Evolutionary conservation across 805 yeast species (phyloP), one percentile per base, ranked within the genome.

Genomic region (Candida pini): DNA sequence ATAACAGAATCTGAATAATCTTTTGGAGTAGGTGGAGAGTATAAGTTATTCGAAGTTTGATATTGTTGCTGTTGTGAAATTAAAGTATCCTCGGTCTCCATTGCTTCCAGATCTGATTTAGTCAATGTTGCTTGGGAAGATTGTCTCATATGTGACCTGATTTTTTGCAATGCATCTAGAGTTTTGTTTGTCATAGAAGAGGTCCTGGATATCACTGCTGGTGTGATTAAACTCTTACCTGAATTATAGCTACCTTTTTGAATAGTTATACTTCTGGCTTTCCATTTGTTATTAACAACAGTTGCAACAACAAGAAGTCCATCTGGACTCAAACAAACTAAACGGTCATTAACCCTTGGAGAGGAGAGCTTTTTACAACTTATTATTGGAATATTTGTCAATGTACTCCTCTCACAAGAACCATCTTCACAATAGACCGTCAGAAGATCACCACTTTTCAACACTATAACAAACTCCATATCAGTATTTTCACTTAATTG

Each of bases 271-370:
- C 61, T 60, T 44, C 80, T 58, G 18, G 74, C 66, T 44, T 68
- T 74, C 88, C 89, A 81, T 38, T 66, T 68, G 47, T 79, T 78
- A 44, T 78, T 79, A n/a, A 76, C 60, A 1, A 70, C 78, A 9
- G 84, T 75, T 2, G 80, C 78, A 4, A 83, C 76, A 5, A 80
- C 59, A 10, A 83, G 46, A 24, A 70, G 70, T 9, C 73, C 76
- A 31, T 65, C 65, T 9, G 58, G 59, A 4, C 72, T 60, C 30
- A 70, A 65, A 38, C 78, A 72, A 1, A 85, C 76, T 20, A 85
- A 59, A 41, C 89, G 64, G 52, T 84, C 92, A 48, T 76, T 79
- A 18, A 84, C 79, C 51, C 92, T 67, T 4, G 94, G 86, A 0
- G 94, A 79, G 2, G 69, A 53, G 9, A 86, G 53, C 40, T 72